Evolutionary conservation across 2,329 filamentous ascomycete species (phyloP), one percentile per base, ranked within the genome.

Genomic region (Diaporthe batatas): DNA sequence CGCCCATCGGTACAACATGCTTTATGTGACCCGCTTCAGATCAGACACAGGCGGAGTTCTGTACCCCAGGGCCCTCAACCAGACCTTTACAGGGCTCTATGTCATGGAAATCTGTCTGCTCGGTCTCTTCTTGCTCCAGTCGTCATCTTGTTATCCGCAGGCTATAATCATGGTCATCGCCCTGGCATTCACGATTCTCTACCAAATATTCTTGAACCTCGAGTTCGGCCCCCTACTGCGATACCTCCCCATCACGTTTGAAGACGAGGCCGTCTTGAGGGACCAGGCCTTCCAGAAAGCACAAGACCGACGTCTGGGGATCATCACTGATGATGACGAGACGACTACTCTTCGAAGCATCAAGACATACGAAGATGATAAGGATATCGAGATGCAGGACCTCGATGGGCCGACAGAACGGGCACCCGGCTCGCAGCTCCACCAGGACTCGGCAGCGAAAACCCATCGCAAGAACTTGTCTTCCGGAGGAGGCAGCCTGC

Each of bases 1-100:
- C 57, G 96, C 96, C 0, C 95, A 98, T 81, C 91, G 96, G n/a
- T 98, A 98, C 83, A 96, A 96, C 77, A 97, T 97, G 85, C 89
- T 99, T 25, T 99, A 98, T 78, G 95, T 99, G 73, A 97, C 91
- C 34, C 93, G 95, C 68, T 97, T 97, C 81, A 90, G 92, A 76
- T 91, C 93, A 74, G 96, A 99, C 82, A 99, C 96, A 0, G 96
- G 96, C 53, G 96, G 96, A 55, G 88, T 98, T 1, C 85, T 98
- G 68, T 99, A 98, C 78, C 96, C 96, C 0, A 90, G 92, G 47
- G 96, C 96, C 0, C 93, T 98, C 83, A 98, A 98, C 79, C 96
- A 98, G 80, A 93, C 96, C 0, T 98, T 99, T 79, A 96, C 94
- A 0, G 96, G 96, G 0, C 84, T 99, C 0, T 99, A 99, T 78